Conservation (phyloP, 495 filamentous ascomycete genomes). For the Rostrohypoxylon terebratum region DNA sequence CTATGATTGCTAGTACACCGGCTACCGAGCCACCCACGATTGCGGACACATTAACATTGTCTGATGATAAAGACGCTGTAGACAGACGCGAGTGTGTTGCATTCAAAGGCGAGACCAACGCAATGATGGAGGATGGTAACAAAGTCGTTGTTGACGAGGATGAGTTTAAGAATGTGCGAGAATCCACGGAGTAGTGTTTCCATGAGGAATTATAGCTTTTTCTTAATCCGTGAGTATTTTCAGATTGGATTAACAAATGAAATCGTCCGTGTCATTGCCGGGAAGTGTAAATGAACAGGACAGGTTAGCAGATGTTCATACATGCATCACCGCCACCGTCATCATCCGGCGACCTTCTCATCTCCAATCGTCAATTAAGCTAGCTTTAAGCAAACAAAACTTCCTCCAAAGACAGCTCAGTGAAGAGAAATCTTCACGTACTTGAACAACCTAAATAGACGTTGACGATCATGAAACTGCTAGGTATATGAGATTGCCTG, state of each 20-base stretch:
- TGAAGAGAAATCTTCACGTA: not conserved
- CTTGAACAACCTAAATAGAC: not conserved
- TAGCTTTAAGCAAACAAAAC: too few species aligned
- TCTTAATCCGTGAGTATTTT: not conserved
- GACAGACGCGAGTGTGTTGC: not conserved
- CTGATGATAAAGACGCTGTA: not conserved
- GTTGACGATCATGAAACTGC: not conserved
- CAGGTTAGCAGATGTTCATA: not conserved
- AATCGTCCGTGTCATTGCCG: not conserved
- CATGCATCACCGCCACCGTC: not conserved
- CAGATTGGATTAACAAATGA: not conserved
- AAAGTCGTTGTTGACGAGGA: not conserved
- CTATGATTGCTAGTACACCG: not conserved
- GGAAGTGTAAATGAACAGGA: not conserved
- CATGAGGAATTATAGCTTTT: not conserved
- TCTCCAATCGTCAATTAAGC: not conserved
- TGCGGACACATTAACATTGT: not conserved
- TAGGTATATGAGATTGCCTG: not conserved
- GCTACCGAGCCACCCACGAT: not conserved
- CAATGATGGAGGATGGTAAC: not conserved
- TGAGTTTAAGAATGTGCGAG: not conserved
- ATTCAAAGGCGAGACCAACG: not conserved
- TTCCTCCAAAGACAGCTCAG: too few species aligned
- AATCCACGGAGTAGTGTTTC: not conserved
- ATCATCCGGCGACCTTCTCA: not conserved